Percentiles rank a stretch among this genome's conserved stretches.
Evolutionary conservation across 2,329 filamentous ascomycete species (phyloP).

Genomic region (Macrophomina phaseolina): DNA sequence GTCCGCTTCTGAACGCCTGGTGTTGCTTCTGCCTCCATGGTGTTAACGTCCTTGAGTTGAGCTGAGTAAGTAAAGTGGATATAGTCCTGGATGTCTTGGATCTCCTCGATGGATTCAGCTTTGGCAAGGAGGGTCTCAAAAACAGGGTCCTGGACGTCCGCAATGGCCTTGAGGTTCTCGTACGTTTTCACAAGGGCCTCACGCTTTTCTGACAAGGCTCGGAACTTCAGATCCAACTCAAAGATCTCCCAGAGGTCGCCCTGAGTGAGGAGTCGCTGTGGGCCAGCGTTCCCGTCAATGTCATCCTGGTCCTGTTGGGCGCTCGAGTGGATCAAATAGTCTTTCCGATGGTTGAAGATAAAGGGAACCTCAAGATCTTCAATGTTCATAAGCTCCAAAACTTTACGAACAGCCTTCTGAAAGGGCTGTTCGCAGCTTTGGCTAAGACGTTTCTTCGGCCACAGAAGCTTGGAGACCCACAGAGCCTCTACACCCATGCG

Average conservation of each 20-base stretch:
- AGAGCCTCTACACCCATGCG: conserved; percentile 79
- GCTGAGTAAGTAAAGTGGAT: conserved; percentile 90
- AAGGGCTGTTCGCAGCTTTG: conserved; percentile 80
- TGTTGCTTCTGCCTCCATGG: conserved; percentile 66
- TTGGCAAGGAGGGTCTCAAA: conserved; percentile 82
- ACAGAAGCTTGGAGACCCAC: conserved; percentile 91
- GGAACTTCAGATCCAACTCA: conserved; percentile 93
- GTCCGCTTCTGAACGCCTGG: conserved; percentile 74
- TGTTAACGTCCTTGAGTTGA: conserved; percentile 79
- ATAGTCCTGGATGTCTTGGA: conserved; percentile 96
- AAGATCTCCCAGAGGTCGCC: conserved; percentile 95
- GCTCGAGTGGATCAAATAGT: conserved; percentile 91
- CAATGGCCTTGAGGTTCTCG: conserved; percentile 68
- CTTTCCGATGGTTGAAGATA: conserved; percentile 97
- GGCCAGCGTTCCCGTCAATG: conserved; percentile 71
- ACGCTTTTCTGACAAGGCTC: conserved; percentile 89
- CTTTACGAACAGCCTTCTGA: conserved; percentile 85
- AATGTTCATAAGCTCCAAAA: conserved; percentile 92
- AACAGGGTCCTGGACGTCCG: conserved; percentile 69
- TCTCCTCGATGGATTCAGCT: conserved; percentile 87
- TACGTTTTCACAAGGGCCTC: conserved; percentile 82
- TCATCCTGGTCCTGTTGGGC: conserved; percentile 68
- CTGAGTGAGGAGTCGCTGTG: conserved; percentile 89
- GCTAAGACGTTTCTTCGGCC: conserved; percentile 81
- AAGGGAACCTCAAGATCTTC: conserved; percentile 96